Evolutionary conservation across 192 early-diverging fungal genomes (phyloP).

Genomic region (Coemansia sp.): DNA sequence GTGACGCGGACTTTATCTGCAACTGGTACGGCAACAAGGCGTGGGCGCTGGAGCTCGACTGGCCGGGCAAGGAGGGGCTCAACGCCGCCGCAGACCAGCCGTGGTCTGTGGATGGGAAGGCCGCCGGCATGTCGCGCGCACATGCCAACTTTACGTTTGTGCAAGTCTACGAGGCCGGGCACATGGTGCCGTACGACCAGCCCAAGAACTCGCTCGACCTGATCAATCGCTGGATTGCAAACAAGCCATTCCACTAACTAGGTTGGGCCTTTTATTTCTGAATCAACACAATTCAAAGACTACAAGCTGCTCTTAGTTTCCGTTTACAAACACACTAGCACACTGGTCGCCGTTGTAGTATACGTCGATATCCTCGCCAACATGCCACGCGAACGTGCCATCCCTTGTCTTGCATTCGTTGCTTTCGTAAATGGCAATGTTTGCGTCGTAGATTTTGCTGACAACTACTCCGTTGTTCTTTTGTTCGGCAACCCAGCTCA

Average conservation of each 20-base stretch:
- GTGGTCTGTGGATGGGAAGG: conserved; percentile 68
- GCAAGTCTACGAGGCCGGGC: conserved; percentile 80
- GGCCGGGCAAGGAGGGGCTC: conserved; percentile 74
- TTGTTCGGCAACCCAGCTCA: no score
- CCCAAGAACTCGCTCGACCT: conserved; percentile 76
- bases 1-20: conserved; percentile 93
- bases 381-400: no score
- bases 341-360: no score
- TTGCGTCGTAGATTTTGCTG: no score
- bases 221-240: conserved; percentile 76
- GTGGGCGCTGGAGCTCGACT: conserved; percentile 80
- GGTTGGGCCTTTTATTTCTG: no score
- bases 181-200: conserved; percentile 95
- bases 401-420: no score
- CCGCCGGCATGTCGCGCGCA: conserved; percentile 64
- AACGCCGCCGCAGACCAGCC: conserved; percentile 59
- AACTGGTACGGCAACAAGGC: conserved; percentile 89
- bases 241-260: conserved; percentile 33
- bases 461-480: no score
- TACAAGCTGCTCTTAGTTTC: no score
- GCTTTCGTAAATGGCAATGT: no score
- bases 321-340: no score
- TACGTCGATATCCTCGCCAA: no score
- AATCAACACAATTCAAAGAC: no score
- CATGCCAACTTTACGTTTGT: conserved; percentile 78